Base-by-base conservation (phyloP, 768 basidiomycete genomes). In the Pleurotus ostreatus region DNA sequence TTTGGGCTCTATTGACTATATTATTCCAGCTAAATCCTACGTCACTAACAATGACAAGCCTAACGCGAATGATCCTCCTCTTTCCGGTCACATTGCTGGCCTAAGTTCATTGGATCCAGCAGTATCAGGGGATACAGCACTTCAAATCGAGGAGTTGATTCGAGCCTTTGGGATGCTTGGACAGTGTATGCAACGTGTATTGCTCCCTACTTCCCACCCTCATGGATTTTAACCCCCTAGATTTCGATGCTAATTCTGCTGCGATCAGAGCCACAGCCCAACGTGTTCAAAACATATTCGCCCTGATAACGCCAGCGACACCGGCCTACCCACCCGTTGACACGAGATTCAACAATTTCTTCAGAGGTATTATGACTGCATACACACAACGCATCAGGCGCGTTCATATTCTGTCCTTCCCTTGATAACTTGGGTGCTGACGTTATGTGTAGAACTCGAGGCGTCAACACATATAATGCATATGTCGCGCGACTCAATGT, bases 291-390 rank as follows among this genome's bases (percentile, higher is more conserved):
- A 49, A 49, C 9, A 22, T 22, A 5, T 16, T 49, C 8, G 25
- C 49, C 6, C 7, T 30, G 6, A 30, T 49, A 16, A 49, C 49
- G 30, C 49, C 49, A 16, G 30, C 34, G n/a, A 49, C 49, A 22
- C 15, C 49, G 15, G 30, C 30, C 12, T 49, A 49, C 30, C 49
- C 49, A 49, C 49, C 49, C 1, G n/a, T 49, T 22, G 49, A 49
- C 37, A 30, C 16, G n/a, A 49, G 49, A 22, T 49, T 49, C 30
- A 49, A 49, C 30, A 49, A 49, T 37, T 49, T 25, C 49, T 37
- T 49, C 20, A 25, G 49, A 13, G 34, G 34, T 11, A 22, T 49
- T 34, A 49, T 49, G 49, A 15, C 49, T 1, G 26, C 26, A 30
- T 49, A 49, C 30, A 30, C 49, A 9, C 22, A 49, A 16, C 49